Evolutionary conservation across 225 moss, liverwort and hornwort genomes (phyloP).

Genomic region (Sphagnum tenellum): DNA sequence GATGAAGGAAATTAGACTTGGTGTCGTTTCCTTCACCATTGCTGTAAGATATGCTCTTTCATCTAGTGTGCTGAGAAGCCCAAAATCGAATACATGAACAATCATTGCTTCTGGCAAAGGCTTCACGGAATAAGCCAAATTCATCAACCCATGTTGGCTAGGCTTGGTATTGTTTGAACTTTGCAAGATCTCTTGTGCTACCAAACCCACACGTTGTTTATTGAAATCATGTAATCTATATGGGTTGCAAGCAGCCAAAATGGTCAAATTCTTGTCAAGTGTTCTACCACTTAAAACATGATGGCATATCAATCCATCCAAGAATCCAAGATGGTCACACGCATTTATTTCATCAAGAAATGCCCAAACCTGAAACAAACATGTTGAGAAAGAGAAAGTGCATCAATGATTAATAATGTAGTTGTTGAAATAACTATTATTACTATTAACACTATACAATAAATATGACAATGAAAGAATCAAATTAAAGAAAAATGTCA

Average conservation of each 20-base stretch:
- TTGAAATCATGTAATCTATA: constrained; percentile 42
- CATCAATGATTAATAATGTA: no score
- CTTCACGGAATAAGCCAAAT: constrained; percentile 42
- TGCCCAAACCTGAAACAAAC: constrained; percentile 37
- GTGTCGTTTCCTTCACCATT: constrained; percentile 30
- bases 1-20: background rate
- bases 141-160: background rate
- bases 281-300: constrained; percentile 28
- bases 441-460: no score
- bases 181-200: constrained; percentile 20
- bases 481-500: no score
- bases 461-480: no score
- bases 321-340: constrained; percentile 51
- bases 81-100: constrained; percentile 58
- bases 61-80: constrained; percentile 38
- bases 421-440: no score
- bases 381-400: no score
- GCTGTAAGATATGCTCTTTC: constrained; percentile 43
- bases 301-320: constrained; percentile 47
- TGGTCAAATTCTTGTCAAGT: constrained; percentile 26
- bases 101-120: constrained; percentile 53
- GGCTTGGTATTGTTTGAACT: no score
- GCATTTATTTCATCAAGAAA: constrained; percentile 60
- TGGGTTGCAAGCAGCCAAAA: constrained; percentile 53
- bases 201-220: constrained; percentile 30